Base-by-base conservation (phyloP, 805 yeast genomes). In the Cyberlindnera americana region DNA sequence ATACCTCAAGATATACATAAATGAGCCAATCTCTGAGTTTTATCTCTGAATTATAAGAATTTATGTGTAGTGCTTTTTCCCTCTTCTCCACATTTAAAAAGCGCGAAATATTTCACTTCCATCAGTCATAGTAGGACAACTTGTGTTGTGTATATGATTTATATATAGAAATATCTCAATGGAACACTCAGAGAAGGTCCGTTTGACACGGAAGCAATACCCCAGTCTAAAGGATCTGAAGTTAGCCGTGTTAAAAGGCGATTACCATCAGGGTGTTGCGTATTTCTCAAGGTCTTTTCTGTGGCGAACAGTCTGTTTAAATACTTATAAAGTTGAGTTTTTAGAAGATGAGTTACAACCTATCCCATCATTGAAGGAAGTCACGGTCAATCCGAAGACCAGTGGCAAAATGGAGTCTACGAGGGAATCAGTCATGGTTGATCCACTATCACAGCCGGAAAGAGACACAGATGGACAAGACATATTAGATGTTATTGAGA, bases 301-400 rank as follows among this genome's bases (percentile, higher is more conserved):
- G 3, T 56, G 57, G 59, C 43, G 42, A 19, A 35, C 49, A 4
- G 53, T 54, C 3, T 54, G 56, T 30, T 24, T 47, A 33, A 52
- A 53, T 41, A 33, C 53, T 0, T 53, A 49, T 25, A 38, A 40
- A 16, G 25, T 49, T 4, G 49, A 44, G n/a, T 46, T 50, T 30
- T 19, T 19, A 6, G 43, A 50, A 8, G 49, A 47, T 19, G 59
- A 53, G 19, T 29, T 54, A 24, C 23, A 32, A 14, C 42, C 46
- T 2, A 29, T 53, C 6, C 53, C 51, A 1, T 18, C 29, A 10
- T 23, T 25, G 25, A 16, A 15, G n/a, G 33, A 23, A 10, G 22
- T 15, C 6, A 13, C n/a, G n/a, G n/a, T n/a, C n/a, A n/a, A n/a
- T n/a, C n/a, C n/a, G n/a, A n/a, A 12, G 14, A 5, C 6, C 16